These are phyloP conservation scores for Kuraishia hungarica DNA, from an alignment of 805 yeast species.

Conservation along the genomic window DNA sequence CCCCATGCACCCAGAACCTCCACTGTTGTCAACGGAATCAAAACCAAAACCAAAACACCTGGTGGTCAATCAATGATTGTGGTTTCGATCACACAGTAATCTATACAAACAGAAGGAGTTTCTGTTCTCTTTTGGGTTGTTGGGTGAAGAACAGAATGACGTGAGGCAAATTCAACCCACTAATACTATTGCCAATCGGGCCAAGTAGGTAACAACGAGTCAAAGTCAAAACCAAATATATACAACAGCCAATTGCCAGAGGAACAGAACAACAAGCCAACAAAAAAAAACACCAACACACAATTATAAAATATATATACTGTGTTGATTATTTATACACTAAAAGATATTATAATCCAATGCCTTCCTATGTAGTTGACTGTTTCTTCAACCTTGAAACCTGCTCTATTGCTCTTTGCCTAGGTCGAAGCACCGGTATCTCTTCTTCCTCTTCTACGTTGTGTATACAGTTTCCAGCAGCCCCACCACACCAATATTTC, in stretches of 20 bases:
- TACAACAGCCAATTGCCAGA: background rate
- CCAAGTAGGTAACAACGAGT: background rate
- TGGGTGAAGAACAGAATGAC: background rate
- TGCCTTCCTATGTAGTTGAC: background rate
- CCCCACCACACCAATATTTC: background rate
- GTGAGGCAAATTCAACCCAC: background rate
- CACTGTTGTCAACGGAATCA: no score
- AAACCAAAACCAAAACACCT: no score
- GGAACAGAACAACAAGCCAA: background rate
- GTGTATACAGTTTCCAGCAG: background rate
- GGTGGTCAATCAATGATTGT: no score
- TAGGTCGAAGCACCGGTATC: background rate
- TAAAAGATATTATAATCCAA: background rate
- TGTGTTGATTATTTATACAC: background rate
- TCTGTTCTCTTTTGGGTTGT: no score
- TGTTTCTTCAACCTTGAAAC: background rate
- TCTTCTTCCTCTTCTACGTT: background rate
- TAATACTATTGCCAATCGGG: background rate
- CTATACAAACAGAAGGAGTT: no score
- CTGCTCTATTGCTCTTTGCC: background rate
- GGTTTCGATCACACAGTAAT: no score
- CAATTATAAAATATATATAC: background rate
- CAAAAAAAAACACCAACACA: background rate
- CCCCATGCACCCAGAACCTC: no score
- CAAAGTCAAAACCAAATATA: background rate